phyloP scores from a whole-genome alignment of 2,329 filamentous ascomycete genomes.

The Penicillium sp. region DNA sequence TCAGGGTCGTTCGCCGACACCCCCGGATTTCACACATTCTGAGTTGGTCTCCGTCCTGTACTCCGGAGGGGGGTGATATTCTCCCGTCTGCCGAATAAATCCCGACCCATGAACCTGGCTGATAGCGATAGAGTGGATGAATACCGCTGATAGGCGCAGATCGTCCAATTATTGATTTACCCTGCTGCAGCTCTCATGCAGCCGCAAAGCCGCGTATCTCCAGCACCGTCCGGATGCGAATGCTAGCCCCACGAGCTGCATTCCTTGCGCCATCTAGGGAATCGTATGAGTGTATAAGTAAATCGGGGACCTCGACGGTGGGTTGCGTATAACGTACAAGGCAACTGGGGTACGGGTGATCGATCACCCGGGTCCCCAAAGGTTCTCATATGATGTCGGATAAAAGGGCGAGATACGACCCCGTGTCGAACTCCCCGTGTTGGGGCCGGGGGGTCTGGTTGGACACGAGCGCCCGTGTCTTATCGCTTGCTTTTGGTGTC shows the following conservation, averaged over 20 bases:
- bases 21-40: too few relatives aligned
- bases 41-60: too few relatives aligned
- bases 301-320: too few relatives aligned
- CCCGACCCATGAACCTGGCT: neutral
- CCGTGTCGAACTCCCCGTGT: slow-evolving; percentile 7
- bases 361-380: neutral
- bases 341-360: neutral
- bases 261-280: slow-evolving; percentile 1
- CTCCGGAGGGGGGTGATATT: neutral
- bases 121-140: neutral
- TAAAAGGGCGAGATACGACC: slow-evolving; percentile 14
- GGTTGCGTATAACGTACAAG: too few relatives aligned
- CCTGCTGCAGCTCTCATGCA: slow-evolving; percentile 17
- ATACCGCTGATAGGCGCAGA: slow-evolving; percentile 24
- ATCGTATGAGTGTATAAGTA: too few relatives aligned
- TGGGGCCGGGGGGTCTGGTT: slow-evolving; percentile 8
- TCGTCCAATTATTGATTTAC: slow-evolving; percentile 20
- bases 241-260: slow-evolving; percentile 6
- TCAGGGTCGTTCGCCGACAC: too few relatives aligned
- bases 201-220: slow-evolving; percentile 22
- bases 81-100: neutral
- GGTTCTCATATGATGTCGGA: slow-evolving; percentile 1
- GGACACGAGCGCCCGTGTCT: neutral
- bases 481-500: neutral
- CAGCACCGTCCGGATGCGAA: slow-evolving; percentile 4